Percentiles rank a stretch among this genome's conserved stretches.
Evolutionary conservation across 768 basidiomycete species (phyloP).

Genomic region (Lactarius sp.): DNA sequence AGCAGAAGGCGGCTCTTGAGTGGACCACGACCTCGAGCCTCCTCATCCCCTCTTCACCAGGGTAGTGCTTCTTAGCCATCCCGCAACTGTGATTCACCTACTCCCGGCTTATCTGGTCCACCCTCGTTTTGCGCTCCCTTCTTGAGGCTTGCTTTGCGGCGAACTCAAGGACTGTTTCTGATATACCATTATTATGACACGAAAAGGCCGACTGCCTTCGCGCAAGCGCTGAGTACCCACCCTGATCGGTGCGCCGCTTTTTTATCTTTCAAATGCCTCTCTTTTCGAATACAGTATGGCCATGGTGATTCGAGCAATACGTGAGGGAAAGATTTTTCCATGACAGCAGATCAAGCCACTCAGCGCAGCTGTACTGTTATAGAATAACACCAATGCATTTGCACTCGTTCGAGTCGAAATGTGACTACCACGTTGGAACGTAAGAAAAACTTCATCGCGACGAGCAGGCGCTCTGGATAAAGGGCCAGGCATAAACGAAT

Average conservation of each 20-base stretch:
- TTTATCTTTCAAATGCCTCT: not conserved
- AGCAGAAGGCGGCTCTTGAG: no score
- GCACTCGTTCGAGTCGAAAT: no score
- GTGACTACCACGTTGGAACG: no score
- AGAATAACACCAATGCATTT: no score
- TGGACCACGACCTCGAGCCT: conserved; percentile 18
- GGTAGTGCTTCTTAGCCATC: conserved; percentile 1
- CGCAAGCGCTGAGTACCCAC: not conserved
- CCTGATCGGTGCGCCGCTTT: not conserved
- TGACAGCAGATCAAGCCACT: no score
- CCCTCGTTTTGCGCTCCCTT: conserved; percentile 57
- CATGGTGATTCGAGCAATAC: not conserved
- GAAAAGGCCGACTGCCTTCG: not conserved
- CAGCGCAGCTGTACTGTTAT: no score
- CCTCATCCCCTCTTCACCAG: conserved; percentile 22
- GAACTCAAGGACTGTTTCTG: conserved; percentile 25
- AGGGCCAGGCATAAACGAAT: no score
- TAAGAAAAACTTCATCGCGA: no score
- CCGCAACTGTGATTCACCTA: conserved; percentile 4
- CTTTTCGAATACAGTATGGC: not conserved
- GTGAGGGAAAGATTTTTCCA: not conserved
- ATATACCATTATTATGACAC: not conserved
- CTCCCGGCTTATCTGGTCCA: not conserved
- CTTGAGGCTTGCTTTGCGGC: conserved; percentile 64
- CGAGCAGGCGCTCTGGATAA: no score